Percentiles rank a stretch among this genome's conserved stretches.
phyloP scores from a whole-genome alignment of 352 stramenopile genomes.

The Phytophthora sp. region DNA sequence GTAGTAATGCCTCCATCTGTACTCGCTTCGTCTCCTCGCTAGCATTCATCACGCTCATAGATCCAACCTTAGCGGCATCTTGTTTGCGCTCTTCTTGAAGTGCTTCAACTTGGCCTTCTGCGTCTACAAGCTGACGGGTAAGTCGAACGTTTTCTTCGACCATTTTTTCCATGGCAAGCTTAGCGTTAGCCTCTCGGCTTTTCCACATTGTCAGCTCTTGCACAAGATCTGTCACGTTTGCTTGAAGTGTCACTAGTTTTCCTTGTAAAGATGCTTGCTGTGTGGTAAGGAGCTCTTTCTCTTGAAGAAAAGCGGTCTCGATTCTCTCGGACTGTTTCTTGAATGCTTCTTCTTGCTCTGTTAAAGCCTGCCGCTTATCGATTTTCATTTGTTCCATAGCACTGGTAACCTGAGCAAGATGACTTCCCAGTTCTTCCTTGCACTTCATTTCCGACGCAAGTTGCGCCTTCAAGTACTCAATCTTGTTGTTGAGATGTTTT shows the following conservation, averaged over 20 bases:
- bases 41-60: constrained; percentile 67
- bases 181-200: constrained; percentile 68
- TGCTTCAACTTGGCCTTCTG: constrained; percentile 59
- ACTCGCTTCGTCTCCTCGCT: constrained; percentile 79
- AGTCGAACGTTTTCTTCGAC: constrained; percentile 72
- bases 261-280: constrained; percentile 59
- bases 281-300: constrained; percentile 52
- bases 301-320: constrained; percentile 51
- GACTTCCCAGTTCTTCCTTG: constrained; percentile 79
- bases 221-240: constrained; percentile 78
- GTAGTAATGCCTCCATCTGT: constrained; percentile 78
- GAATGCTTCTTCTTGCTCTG: constrained; percentile 66
- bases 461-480: constrained; percentile 86
- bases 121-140: constrained; percentile 67
- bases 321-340: constrained; percentile 59
- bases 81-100: constrained; percentile 62
- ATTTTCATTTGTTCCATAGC: constrained; percentile 73
- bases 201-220: constrained; percentile 74
- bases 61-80: constrained; percentile 23
- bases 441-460: constrained; percentile 86
- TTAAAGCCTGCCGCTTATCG: constrained; percentile 56
- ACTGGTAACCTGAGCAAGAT: constrained; percentile 66
- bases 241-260: constrained; percentile 71
- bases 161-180: constrained; percentile 77
- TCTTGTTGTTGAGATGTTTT: constrained; percentile 80